Conservation (phyloP, 1,139 yeast genomes). For the Geotrichum reessii region DNA sequence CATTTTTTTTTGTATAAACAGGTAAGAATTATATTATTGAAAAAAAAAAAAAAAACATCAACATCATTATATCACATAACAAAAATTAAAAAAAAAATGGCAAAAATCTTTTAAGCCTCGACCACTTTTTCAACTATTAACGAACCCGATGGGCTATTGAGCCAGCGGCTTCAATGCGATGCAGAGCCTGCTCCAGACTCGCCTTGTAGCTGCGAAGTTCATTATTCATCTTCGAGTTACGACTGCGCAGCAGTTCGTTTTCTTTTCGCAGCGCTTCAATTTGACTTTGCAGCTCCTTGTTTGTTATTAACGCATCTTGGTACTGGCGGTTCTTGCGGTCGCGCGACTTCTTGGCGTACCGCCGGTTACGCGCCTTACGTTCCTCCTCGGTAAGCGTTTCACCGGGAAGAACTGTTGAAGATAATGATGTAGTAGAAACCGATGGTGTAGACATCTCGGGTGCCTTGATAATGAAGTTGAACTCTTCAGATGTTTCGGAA, state of each 20-base stretch:
- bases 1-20: too few relatives aligned
- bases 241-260: slow-evolving; percentile 6
- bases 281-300: slow-evolving; percentile 8
- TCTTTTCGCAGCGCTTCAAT: slow-evolving; percentile 1
- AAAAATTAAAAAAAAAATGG: too few relatives aligned
- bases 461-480: neutral
- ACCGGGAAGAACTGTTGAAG: neutral
- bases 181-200: neutral
- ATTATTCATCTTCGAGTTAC: neutral
- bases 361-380: slow-evolving; percentile 17
- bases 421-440: neutral
- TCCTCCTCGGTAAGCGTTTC: slow-evolving; percentile 14
- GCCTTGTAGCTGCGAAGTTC: neutral
- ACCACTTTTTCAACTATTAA: neutral
- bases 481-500: neutral
- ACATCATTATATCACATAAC: neutral
- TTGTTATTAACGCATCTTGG: slow-evolving; percentile 9
- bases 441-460: neutral
- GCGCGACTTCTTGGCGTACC: slow-evolving; percentile 19
- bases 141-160: neutral
- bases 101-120: too few relatives aligned
- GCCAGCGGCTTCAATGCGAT: slow-evolving; percentile 7
- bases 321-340: slow-evolving; percentile 17
- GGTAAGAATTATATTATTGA: neutral
- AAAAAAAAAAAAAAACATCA: neutral